Evolutionary conservation across 495 filamentous ascomycete species (phyloP), one percentile per base, ranked within the genome.

Genomic region (Talaromyces trachyspermus): DNA sequence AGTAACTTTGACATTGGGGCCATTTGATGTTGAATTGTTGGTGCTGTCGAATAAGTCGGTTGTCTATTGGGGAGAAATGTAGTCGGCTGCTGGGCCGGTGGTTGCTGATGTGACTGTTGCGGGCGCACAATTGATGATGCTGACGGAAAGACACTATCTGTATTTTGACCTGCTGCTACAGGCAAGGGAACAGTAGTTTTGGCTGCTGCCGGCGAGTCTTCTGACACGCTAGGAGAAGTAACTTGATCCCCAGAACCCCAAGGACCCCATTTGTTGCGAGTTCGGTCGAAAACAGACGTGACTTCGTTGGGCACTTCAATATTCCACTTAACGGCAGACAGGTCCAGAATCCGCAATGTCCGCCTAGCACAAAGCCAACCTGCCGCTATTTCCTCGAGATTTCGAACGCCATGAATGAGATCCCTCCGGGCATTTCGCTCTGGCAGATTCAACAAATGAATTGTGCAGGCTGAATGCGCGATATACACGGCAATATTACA

Each of bases 401-500:
- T 86, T 45, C 85, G 86, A n/a, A 96, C 72, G 5, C 89, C 87
- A 50, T 96, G 89, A 9, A 86, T 79, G 36, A 97, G 83, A 63
- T 98, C 92, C 54, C 91, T 72, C 52, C 77, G 83, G 7, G 91
- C 87, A 29, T 86, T 88, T 55, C 90, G 94, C 38, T 95, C 89
- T 0, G 88, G 88, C 1, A 96, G 73, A 54, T 95, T 95, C 41
- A 98, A 81, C 19, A 98, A 75, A 55, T 97, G 94, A 41, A 97
- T 88, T 1, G 91, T 95, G 61, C 88, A 92, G 11, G 91, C 90
- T 2, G 86, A 86, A 64, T 97, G 94, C 0, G 83, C 76, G 56
- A 98, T 96, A 65, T 98, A 98, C 8, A 95, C 89, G 11, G 83
- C 89, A 48, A 97, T 85, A 56, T 97, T 97, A 64, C 85, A 90